Conservation (phyloP, 1,139 yeast species). For the Candida freyschussii region DNA sequence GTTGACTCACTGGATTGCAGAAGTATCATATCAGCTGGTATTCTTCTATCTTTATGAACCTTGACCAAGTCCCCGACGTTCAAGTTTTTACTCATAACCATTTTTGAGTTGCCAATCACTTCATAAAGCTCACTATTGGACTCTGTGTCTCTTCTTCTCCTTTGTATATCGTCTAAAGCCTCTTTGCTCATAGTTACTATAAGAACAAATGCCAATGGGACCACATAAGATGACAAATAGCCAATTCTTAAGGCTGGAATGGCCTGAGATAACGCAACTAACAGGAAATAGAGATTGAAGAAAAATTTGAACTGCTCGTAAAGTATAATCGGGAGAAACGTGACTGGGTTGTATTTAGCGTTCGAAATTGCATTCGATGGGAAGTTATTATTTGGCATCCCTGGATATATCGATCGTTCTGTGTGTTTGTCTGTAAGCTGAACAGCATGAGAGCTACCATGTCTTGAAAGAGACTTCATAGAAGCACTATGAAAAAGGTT, state of each 20-base stretch:
- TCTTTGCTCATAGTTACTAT: constrained; percentile 93
- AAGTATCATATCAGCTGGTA: constrained; percentile 90
- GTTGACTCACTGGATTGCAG: constrained; percentile 75
- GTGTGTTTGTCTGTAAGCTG: constrained; percentile 30
- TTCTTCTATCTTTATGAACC: constrained; percentile 73
- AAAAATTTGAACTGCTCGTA: constrained; percentile 97
- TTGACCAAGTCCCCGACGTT: constrained; percentile 85
- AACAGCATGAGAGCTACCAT: constrained; percentile 18
- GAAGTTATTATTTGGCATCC: constrained; percentile 37
- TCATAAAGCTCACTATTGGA: constrained; percentile 82
- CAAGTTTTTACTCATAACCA: constrained; percentile 59
- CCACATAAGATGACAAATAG: constrained; percentile 85
- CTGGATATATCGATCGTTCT: constrained; percentile 38
- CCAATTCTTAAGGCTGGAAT: constrained; percentile 93
- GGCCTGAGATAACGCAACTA: constrained; percentile 92
- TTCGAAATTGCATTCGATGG: constrained; percentile 86
- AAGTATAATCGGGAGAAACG: constrained; percentile 82
- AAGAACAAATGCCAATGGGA: constrained; percentile 89
- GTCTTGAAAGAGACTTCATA: constrained; percentile 5
- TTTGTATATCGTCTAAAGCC: constrained; percentile 87
- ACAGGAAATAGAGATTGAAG: constrained; percentile 83
- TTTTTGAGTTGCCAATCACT: constrained; percentile 48
- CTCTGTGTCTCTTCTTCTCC: constrained; percentile 86
- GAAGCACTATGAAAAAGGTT: constrained; percentile 1
- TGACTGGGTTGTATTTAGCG: constrained; percentile 86